phyloP scores from a whole-genome alignment of 371 early-diverging fungal species.

The Rhizopus arrhizus region DNA sequence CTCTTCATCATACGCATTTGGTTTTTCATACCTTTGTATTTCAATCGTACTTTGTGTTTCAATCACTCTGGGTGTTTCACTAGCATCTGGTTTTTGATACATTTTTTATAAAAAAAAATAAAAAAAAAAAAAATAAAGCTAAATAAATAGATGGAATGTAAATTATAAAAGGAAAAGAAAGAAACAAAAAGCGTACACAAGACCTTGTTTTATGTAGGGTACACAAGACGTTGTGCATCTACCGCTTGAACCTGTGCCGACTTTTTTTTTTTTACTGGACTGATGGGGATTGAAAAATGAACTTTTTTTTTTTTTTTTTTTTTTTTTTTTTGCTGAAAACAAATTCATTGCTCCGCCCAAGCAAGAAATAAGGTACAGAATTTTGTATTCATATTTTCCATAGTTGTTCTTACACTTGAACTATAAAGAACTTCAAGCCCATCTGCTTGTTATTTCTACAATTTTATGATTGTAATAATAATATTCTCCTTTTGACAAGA shows the following conservation, averaged over 20 bases:
- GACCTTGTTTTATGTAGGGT: neutral
- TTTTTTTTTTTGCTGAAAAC: conserved; percentile 1
- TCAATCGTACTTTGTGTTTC: conserved; percentile 28
- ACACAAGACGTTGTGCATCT: too few relatives aligned
- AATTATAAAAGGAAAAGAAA: neutral
- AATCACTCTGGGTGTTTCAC: conserved; percentile 11
- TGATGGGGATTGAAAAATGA: too few relatives aligned
- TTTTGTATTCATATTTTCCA: too few relatives aligned
- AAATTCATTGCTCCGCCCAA: too few relatives aligned
- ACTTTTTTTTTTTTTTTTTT: neutral
- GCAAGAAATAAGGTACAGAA: too few relatives aligned
- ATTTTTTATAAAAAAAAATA: neutral
- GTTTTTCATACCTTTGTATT: conserved; percentile 27
- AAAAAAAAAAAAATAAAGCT: neutral
- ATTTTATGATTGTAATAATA: too few relatives aligned
- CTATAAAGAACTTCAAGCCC: too few relatives aligned
- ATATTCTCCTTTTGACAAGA: too few relatives aligned
- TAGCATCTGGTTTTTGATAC: conserved; percentile 26
- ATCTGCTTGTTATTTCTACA: too few relatives aligned
- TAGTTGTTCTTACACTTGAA: too few relatives aligned
- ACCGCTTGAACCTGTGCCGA: too few relatives aligned
- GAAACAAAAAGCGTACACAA: neutral
- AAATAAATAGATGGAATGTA: neutral
- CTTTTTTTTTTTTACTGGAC: too few relatives aligned
- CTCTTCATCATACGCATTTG: conserved; percentile 33